Base-by-base conservation (phyloP, 208 protist genomes). In the Trypanosoma avium region DNA sequence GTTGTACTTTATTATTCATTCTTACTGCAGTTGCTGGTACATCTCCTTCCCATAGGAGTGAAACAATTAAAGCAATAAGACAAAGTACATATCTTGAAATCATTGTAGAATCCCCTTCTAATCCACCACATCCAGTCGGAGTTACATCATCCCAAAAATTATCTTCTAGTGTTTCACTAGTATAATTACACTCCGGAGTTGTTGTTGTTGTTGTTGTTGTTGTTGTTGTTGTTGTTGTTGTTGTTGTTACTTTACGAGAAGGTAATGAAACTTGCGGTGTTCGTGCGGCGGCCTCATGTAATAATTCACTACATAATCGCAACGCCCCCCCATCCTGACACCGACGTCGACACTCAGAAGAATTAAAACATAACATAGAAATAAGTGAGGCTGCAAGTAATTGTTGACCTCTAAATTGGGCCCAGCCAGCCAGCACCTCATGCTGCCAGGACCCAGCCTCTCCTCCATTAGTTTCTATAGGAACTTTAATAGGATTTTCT, bases 401-500 rank as follows among this genome's bases (percentile, higher is more conserved):
- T 3, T 77, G 79, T 67, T 95, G 90, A 0, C 90, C 90, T 17
- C 67, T 64, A 13, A 77, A 48, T 0, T 71, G 77, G 15, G 77
- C 73, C 62, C 81, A 95, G 19, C 61, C 58, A 1, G 84, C 86
- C 26, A 95, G 79, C 12, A 80, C 72, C 15, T 67, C 43, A 58
- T 67, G 58, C 82, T 95, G 90, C 90, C 90, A 95, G 27, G 74
- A 68, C 21, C 86, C 86, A 24, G 73, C 29, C 27, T 55, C 54
- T 21, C 9, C 45, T 21, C 9, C 45, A 40, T 8, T 59, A 33
- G 63, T 45, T 2, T 60, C 45, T 33, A 47, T 64, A 26, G 66
- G 73, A 24, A 88, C 56, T 27, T 65, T 65, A 8, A 87, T 58
- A 8, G 89, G 89, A 53, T 73, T 63, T 53, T 82, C 75, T 19